A percentile compares a stretch with the other conserved stretches of the same genome.
Evolutionary conservation across 2,329 filamentous ascomycete genomes (phyloP).

Genomic region (Blastomyces emzantsi): DNA sequence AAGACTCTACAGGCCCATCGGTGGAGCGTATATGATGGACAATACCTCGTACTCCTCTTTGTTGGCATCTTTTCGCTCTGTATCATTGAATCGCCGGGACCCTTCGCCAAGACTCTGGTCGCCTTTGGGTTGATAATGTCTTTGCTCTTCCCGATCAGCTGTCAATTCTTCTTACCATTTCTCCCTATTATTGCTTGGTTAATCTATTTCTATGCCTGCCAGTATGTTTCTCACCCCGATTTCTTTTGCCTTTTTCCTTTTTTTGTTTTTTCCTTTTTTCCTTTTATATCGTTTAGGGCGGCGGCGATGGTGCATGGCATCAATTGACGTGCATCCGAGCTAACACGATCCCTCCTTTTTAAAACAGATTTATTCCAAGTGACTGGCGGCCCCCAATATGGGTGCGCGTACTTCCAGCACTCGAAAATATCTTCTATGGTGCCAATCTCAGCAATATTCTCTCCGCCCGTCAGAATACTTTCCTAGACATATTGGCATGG

Average conservation of each 20-base stretch:
- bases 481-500: constrained; percentile 85
- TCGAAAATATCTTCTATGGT: constrained; percentile 94
- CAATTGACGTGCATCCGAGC: background rate
- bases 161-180: constrained; percentile 86
- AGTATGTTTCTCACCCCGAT: constrained; percentile 51
- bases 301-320: background rate
- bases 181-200: constrained; percentile 79
- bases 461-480: constrained; percentile 73
- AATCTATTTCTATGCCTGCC: constrained; percentile 83
- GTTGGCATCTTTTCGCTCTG: constrained; percentile 74
- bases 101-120: constrained; percentile 65
- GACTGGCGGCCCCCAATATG: constrained; percentile 89
- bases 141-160: constrained; percentile 70
- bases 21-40: constrained; percentile 75
- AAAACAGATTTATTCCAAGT: constrained; percentile 68
- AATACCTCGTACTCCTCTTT: constrained; percentile 67
- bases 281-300: background rate
- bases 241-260: background rate
- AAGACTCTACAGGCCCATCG: constrained; percentile 64
- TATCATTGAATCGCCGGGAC: constrained; percentile 69
- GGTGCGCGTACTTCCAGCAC: constrained; percentile 85
- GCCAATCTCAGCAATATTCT: constrained; percentile 94
- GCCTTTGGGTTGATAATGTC: constrained; percentile 59
- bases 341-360: background rate
- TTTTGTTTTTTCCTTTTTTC: background rate